These are phyloP conservation scores for Tylopilus sp. DNA, from an alignment of 768 basidiomycete genomes.

Conservation along the genomic window DNA sequence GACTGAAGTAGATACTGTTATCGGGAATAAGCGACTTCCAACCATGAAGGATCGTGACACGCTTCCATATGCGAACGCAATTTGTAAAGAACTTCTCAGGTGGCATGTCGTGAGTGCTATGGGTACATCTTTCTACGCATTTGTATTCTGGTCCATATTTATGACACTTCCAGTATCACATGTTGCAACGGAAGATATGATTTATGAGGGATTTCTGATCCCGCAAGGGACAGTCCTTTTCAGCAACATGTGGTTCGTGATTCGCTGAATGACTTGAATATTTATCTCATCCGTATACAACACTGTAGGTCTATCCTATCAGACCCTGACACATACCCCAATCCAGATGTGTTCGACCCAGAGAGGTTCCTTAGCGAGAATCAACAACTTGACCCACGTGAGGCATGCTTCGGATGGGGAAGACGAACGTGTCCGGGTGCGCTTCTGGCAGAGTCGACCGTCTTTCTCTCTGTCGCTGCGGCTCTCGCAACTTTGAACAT, in stretches of 20 bases:
- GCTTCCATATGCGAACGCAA: slow-evolving; percentile 1
- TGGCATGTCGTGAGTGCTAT: slow-evolving; percentile 1
- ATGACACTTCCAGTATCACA: neutral
- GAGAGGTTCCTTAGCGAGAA: slow-evolving; percentile 7
- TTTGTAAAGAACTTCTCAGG: slow-evolving; percentile 11
- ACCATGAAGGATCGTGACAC: slow-evolving; percentile 6
- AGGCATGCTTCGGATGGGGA: slow-evolving; percentile 14
- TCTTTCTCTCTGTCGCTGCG: slow-evolving; percentile 8
- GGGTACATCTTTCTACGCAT: neutral
- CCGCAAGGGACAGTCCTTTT: slow-evolving; percentile 12
- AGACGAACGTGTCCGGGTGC: slow-evolving; percentile 7
- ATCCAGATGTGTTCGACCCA: slow-evolving; percentile 1
- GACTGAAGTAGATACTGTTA: neutral
- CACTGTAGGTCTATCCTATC: slow-evolving; percentile 1
- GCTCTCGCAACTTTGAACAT: slow-evolving; percentile 9
- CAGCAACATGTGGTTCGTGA: slow-evolving; percentile 9
- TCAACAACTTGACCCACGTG: slow-evolving; percentile 3
- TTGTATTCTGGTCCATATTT: neutral
- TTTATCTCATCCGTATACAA: neutral
- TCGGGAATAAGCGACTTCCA: slow-evolving; percentile 9
- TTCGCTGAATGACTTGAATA: too few species aligned
- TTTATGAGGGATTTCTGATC: slow-evolving; percentile 20
- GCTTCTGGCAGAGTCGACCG: neutral
- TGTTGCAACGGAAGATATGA: slow-evolving; percentile 11
- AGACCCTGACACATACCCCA: slow-evolving; percentile 1